A percentile compares a stretch with the other conserved stretches of the same genome.
Conservation (phyloP, 1,139 yeast species). For the Groenewaldozyma auringiensis region DNA sequence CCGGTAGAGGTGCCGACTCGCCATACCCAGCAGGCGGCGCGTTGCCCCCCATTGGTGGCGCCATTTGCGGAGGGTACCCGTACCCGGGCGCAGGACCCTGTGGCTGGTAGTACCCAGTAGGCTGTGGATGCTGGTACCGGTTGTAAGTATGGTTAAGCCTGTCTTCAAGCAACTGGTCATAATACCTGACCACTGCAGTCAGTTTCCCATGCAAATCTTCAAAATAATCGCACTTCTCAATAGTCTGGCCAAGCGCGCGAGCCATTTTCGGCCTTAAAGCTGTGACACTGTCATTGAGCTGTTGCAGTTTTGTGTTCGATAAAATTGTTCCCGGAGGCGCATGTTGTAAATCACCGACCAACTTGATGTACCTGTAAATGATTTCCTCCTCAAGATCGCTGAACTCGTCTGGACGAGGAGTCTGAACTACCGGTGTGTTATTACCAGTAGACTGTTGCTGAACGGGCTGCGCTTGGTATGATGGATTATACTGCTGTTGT, state of each 20-base stretch:
- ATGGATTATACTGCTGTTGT: neutral
- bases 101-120: neutral
- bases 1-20: neutral
- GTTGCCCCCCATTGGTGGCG: neutral
- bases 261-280: slow-evolving; percentile 70
- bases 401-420: slow-evolving; percentile 30
- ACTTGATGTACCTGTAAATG: slow-evolving; percentile 59
- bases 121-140: slow-evolving; percentile 11
- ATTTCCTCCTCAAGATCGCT: slow-evolving; percentile 59
- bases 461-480: neutral
- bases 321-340: slow-evolving; percentile 48
- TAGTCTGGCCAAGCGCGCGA: slow-evolving; percentile 52
- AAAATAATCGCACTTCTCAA: slow-evolving; percentile 59
- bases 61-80: neutral
- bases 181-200: slow-evolving; percentile 66
- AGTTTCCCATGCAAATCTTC: slow-evolving; percentile 78
- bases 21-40: neutral
- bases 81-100: neutral
- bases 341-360: slow-evolving; percentile 48
- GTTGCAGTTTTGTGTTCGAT: slow-evolving; percentile 55
- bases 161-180: slow-evolving; percentile 70
- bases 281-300: slow-evolving; percentile 55
- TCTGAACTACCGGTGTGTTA: neutral
- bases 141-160: slow-evolving; percentile 48
- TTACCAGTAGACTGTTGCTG: neutral